Conservation (phyloP, 1,139 yeast species). For the Scheffersomyces quercinus region DNA sequence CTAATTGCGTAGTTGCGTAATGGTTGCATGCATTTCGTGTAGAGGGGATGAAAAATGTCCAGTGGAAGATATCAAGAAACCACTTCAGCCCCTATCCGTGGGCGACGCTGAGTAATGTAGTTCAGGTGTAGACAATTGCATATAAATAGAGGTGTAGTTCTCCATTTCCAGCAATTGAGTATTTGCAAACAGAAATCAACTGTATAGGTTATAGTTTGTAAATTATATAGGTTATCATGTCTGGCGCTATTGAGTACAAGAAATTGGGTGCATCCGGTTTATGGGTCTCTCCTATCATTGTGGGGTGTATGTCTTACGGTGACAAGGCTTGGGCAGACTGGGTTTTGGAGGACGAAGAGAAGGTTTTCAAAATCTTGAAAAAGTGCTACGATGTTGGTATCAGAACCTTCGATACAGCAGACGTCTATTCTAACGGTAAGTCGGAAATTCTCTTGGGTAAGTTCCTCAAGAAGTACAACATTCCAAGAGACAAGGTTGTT, state of each 20-base stretch:
- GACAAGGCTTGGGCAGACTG: slow-evolving; percentile 46
- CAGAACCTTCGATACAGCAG: slow-evolving; percentile 57
- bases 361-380: slow-evolving; percentile 38
- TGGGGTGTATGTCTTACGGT: slow-evolving; percentile 64
- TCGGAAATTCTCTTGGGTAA: slow-evolving; percentile 44
- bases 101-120: too few relatives aligned
- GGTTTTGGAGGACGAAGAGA: slow-evolving; percentile 42
- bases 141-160: too few relatives aligned
- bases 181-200: too few relatives aligned
- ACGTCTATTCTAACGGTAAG: slow-evolving; percentile 45
- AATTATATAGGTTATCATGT: too few relatives aligned
- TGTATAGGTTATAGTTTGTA: too few relatives aligned
- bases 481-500: slow-evolving; percentile 46
- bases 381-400: slow-evolving; percentile 50
- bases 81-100: too few relatives aligned
- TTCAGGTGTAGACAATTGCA: too few relatives aligned
- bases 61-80: too few relatives aligned
- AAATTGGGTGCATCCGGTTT: slow-evolving; percentile 52
- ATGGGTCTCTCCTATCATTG: slow-evolving; percentile 49
- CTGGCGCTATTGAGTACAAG: slow-evolving; percentile 5
- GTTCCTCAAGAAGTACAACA: slow-evolving; percentile 41
- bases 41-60: too few relatives aligned
- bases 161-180: too few relatives aligned
- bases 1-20: too few relatives aligned
- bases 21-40: too few relatives aligned